phyloP scores from a whole-genome alignment of 345 rosid species.

The Aegle marmelos region DNA sequence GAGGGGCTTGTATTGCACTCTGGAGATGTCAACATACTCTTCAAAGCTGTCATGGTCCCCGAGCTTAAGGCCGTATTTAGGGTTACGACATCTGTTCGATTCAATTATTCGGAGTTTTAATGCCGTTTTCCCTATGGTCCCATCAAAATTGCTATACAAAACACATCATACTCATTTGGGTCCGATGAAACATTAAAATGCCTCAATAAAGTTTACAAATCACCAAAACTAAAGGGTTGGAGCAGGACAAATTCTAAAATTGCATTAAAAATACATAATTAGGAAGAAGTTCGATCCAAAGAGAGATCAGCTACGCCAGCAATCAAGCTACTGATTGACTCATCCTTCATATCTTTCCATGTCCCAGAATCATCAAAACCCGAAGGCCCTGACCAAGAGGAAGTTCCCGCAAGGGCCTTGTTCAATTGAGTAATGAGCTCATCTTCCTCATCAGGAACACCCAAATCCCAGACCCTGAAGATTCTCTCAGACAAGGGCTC shows the following conservation, averaged over 20 bases:
- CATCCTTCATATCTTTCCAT: conserved; percentile 28
- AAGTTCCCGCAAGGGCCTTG: conserved; percentile 41
- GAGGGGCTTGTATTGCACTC: neutral
- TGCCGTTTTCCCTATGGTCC: neutral
- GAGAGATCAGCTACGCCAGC: conserved; percentile 56
- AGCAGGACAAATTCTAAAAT: neutral
- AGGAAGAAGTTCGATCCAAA: conserved; percentile 17
- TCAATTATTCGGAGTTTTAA: neutral
- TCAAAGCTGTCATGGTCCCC: neutral
- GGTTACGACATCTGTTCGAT: neutral
- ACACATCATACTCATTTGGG: neutral
- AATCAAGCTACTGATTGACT: conserved; percentile 40
- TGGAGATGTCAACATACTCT: neutral
- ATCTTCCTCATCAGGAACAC: conserved; percentile 41
- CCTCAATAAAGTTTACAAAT: neutral
- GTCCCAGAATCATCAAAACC: conserved; percentile 25
- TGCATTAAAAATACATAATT: neutral
- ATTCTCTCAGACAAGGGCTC: conserved; percentile 40
- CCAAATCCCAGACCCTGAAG: conserved; percentile 71
- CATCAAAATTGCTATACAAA: neutral
- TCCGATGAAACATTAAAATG: neutral
- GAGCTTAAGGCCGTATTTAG: too few relatives aligned
- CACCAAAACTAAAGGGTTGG: neutral
- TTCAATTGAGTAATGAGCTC: conserved; percentile 48
- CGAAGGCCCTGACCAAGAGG: conserved; percentile 15